Evolutionary conservation across 208 protist genomes (phyloP), one percentile per base, ranked within the genome.

Genomic region (Blechomonas ayalai): DNA sequence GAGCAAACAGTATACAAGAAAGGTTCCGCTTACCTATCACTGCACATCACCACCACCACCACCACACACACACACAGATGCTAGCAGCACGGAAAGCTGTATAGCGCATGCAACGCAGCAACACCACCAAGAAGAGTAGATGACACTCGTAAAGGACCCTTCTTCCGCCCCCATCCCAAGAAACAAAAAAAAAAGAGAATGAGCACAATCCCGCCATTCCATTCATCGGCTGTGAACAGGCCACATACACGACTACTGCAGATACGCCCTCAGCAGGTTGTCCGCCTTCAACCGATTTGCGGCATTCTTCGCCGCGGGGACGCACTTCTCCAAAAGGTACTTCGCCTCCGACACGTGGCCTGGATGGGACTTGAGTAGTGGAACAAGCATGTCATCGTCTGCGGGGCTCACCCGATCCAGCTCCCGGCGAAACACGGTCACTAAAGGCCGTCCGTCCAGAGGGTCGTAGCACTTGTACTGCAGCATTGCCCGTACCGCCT

Each of bases 401-500:
- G 66, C 56, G 0, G 29, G 59, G 5, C 44, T 37, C 41, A 52
- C 58, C 20, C 67, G 71, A 25, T 47, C 54, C 28, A 78, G 38
- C 41, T 80, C 68, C 9, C 64, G 56, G 0, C 84, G 76, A 25
- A 88, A 55, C 0, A 82, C 71, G 2, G 64, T 65, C n/a, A 74
- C 52, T n/a, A 92, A 45, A 1, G 69, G 52, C 2, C 80, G 80
- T 13, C 38, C 35, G 41, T 92, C 77, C 4, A 26, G 29, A 4
- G 74, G 29, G 38, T 83, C 58, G 27, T 67, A 82, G 54, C 84
- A 92, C 28, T 71, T 52, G 29, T 67, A 52, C 18, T 26, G 49
- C 15, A 92, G 54, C 61, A 92, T 66, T 12, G 70, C 61, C 52
- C 48, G 54, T 10, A 86, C 67, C 1, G 61, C 71, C n/a, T 76